Evolutionary conservation across 2,329 filamentous ascomycete species (phyloP), one percentile per base, ranked within the genome.

Genomic region (Aspergillus hiratsukae): DNA sequence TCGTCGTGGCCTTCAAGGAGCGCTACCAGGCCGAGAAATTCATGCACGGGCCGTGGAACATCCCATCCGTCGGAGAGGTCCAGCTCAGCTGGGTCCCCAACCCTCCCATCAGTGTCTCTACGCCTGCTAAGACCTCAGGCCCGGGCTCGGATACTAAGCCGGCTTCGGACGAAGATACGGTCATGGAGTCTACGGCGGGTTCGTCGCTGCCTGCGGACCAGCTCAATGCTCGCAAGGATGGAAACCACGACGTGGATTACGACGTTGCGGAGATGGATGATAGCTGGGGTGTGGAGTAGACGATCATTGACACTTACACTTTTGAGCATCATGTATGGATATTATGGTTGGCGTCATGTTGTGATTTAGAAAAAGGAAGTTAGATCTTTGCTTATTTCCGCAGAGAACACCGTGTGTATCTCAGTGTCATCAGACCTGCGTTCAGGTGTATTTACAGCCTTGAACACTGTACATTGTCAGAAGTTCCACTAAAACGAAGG

Each of bases 81-180:
- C 80, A 84, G 49, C 71, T 85, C 45, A 72, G 75, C 2, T 86
- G 83, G 83, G 70, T 81, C n/a, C 69, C 76, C 37, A 75, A 75
- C 28, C 69, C 69, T 1, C 70, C 69, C 3, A 63, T 70, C 21
- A 50, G 63, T 8, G 31, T 63, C n/a, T 51, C 62, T 1, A 14
- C 51, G 9, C 28, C 60, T 4, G 35, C 62, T 9, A 29, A 60
- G 8, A 52, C 60, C 25, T 52, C 61, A 4, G 55, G 40, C 11
- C 52, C 57, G 2, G 60, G 52, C 3, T 41, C 62, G 10, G 66
- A 71, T 29, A 49, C 53, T 40, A 69, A 68, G 53, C 59, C 60
- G 8, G 65, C 63, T 3, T 55, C 58, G 14, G 64, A 61, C 19
- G 66, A 69, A 50, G 69, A 73, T 48, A 69, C 63, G 8, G 56